Percentiles rank a stretch among this genome's conserved stretches.
phyloP scores from a whole-genome alignment of 2,329 filamentous ascomycete genomes.

The Ophiostoma quercus region DNA sequence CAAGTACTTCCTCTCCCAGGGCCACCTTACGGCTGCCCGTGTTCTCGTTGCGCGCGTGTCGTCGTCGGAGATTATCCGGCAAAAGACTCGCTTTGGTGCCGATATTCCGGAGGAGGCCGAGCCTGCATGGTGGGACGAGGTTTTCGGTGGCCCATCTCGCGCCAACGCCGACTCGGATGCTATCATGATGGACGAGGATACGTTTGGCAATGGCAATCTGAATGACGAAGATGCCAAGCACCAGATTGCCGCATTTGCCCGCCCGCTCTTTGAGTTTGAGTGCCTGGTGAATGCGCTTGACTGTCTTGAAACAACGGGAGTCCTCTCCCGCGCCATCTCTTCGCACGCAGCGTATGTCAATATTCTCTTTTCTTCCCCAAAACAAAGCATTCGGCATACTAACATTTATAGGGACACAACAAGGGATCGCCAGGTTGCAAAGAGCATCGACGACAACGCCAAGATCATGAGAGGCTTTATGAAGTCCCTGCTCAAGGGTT shows the following conservation, averaged over 20 bases:
- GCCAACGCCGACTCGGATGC: slow-evolving; percentile 30
- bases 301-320: slow-evolving; percentile 61
- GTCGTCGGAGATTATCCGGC: slow-evolving; percentile 45
- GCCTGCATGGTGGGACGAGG: slow-evolving; percentile 34
- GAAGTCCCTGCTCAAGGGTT: slow-evolving; percentile 57
- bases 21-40: slow-evolving; percentile 51
- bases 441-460: slow-evolving; percentile 50
- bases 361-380: neutral
- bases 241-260: slow-evolving; percentile 50
- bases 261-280: slow-evolving; percentile 64
- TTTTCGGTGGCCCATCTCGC: slow-evolving; percentile 31
- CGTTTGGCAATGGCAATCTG: neutral
- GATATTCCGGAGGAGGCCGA: slow-evolving; percentile 36
- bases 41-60: slow-evolving; percentile 48
- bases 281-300: slow-evolving; percentile 61
- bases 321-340: slow-evolving; percentile 49
- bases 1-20: slow-evolving; percentile 71
- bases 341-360: slow-evolving; percentile 48
- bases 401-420: slow-evolving; percentile 32
- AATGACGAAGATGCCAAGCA: slow-evolving; percentile 34
- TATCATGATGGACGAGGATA: slow-evolving; percentile 33
- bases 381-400: neutral
- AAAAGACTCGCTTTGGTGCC: slow-evolving; percentile 35
- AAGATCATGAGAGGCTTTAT: slow-evolving; percentile 53
- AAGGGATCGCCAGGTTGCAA: slow-evolving; percentile 47